Evolutionary conservation across 768 basidiomycete genomes (phyloP).

Genomic region (Mycena vitilis): DNA sequence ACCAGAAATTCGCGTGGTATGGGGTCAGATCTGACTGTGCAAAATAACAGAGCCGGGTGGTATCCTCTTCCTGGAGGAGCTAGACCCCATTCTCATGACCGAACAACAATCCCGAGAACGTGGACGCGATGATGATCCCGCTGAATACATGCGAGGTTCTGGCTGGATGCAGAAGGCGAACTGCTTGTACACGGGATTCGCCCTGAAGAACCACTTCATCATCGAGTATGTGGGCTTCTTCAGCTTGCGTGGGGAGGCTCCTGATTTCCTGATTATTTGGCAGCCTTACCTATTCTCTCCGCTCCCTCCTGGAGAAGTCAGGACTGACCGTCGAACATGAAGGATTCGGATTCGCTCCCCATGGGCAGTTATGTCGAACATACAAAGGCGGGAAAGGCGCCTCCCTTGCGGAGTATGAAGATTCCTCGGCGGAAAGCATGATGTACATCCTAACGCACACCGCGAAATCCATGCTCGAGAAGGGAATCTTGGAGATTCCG

Average conservation of each 20-base stretch:
- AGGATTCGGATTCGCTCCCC: neutral
- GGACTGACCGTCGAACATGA: neutral
- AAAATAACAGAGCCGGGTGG: neutral
- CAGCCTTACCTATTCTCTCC: neutral
- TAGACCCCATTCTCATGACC: neutral
- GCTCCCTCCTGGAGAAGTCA: neutral
- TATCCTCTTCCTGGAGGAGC: neutral
- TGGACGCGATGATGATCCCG: constrained; percentile 6
- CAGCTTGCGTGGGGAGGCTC: neutral
- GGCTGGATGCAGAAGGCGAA: constrained; percentile 30
- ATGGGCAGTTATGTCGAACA: neutral
- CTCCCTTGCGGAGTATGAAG: constrained; percentile 20
- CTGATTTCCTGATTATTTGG: no score
- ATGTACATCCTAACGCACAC: constrained; percentile 1
- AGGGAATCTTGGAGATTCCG: constrained; percentile 6
- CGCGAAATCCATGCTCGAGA: neutral
- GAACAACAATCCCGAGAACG: neutral
- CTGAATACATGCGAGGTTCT: constrained; percentile 10
- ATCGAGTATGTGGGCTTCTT: constrained; percentile 21
- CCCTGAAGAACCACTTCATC: constrained; percentile 20
- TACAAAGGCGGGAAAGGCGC: neutral
- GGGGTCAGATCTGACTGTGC: neutral
- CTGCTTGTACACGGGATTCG: constrained; percentile 28
- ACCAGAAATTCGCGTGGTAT: no score
- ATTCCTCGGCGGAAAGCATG: constrained; percentile 2